Evolutionary conservation across 441 rosid species (phyloP).

Genomic region (Erodium moschatum): DNA sequence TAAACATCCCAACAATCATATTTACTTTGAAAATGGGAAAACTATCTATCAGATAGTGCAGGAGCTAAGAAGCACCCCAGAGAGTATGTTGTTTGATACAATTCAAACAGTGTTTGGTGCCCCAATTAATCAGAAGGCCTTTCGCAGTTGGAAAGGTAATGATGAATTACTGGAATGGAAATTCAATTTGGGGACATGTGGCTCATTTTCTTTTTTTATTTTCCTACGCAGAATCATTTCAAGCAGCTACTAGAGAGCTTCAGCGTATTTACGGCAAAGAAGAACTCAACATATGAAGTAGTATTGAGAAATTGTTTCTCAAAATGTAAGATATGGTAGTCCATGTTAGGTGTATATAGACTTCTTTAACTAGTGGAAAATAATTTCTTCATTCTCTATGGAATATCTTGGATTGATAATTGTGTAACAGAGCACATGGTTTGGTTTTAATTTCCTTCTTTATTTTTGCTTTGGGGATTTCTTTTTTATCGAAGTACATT

Average conservation of each 20-base stretch:
- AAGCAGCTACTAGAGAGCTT: constrained; percentile 71
- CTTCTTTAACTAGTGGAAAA: constrained; percentile 10
- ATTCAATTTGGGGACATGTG: constrained; percentile 40
- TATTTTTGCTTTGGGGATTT: background rate
- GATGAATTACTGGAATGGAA: constrained; percentile 19
- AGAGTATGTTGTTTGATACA: constrained; percentile 44
- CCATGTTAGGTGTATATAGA: constrained; percentile 19
- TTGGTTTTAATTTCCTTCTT: background rate
- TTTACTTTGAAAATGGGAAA: constrained; percentile 66
- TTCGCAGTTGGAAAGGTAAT: constrained; percentile 61
- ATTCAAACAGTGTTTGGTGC: constrained; percentile 56
- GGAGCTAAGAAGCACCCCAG: constrained; percentile 58
- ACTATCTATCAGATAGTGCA: constrained; percentile 65
- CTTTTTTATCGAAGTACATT: too few species aligned
- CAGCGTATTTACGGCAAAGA: constrained; percentile 70
- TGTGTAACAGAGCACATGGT: background rate
- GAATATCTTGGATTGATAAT: background rate
- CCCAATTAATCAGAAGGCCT: constrained; percentile 63
- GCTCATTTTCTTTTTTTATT: constrained; percentile 9
- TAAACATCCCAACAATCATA: constrained; percentile 72
- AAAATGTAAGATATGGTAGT: constrained; percentile 13
- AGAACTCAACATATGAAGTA: constrained; percentile 33
- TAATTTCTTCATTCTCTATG: constrained; percentile 5
- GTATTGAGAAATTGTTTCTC: background rate
- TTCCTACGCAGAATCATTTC: constrained; percentile 45